Percentiles rank a stretch among this genome's conserved stretches.
phyloP scores from a whole-genome alignment of 257 asterid genomes.

The Nicotiana attenuata region DNA sequence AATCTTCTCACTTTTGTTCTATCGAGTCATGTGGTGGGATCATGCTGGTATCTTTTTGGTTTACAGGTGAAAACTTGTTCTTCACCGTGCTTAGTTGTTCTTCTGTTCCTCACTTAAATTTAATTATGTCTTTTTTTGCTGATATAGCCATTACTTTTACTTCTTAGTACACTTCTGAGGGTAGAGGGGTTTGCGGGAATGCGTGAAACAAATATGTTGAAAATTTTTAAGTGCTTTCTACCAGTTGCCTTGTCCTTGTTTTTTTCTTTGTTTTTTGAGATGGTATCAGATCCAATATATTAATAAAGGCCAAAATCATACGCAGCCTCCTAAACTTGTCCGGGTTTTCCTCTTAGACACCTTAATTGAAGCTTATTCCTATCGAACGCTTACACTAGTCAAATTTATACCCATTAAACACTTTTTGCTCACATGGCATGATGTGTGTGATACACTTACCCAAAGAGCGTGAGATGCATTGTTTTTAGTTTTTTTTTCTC shows the following conservation, averaged over 20 bases:
- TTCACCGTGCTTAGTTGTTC: not conserved
- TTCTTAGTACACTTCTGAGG: not conserved
- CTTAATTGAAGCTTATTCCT: no score
- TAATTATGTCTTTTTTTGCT: not conserved
- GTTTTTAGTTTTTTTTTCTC: no score
- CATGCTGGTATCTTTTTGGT: slow-evolving; percentile 89
- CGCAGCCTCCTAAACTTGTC: no score
- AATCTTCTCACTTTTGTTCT: slow-evolving; percentile 63
- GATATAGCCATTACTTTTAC: not conserved
- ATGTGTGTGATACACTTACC: no score
- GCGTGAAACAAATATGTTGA: not conserved
- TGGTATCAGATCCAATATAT: no score
- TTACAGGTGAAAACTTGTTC: slow-evolving; percentile 48
- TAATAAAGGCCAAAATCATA: no score
- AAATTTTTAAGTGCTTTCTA: not conserved
- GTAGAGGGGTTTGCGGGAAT: not conserved
- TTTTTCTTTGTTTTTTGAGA: no score
- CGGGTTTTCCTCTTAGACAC: no score
- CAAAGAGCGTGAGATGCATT: no score
- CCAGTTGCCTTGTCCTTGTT: slow-evolving; percentile 2
- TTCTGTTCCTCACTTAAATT: not conserved
- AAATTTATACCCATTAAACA: no score
- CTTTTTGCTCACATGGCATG: no score
- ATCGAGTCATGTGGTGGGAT: slow-evolving; percentile 83
- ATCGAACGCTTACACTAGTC: no score